Evolutionary conservation across 768 basidiomycete genomes (phyloP).

Genomic region (Amanita pallidorosea): DNA sequence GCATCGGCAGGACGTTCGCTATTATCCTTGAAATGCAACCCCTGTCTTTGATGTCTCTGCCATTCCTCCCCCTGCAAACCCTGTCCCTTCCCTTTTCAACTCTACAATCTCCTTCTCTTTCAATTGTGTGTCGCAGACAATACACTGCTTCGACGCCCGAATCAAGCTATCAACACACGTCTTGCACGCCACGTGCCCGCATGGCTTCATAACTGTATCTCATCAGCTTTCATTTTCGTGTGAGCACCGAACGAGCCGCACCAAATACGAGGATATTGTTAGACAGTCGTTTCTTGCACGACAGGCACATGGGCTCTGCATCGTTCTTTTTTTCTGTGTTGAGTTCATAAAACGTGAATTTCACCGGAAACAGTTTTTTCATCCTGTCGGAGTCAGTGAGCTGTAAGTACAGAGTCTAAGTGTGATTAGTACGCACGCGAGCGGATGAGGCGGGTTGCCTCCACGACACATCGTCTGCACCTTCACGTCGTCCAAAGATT

Average conservation of each 20-base stretch:
- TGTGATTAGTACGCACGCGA: slow-evolving; percentile 47
- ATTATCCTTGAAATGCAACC: slow-evolving; percentile 69
- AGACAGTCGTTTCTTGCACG: slow-evolving; percentile 77
- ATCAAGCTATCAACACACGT: slow-evolving; percentile 86
- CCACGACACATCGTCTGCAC: slow-evolving; percentile 85
- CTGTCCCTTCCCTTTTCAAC: slow-evolving; percentile 88
- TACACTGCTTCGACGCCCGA: slow-evolving; percentile 67
- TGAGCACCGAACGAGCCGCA: slow-evolving; percentile 24
- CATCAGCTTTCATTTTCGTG: not conserved
- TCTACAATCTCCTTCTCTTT: slow-evolving; percentile 69
- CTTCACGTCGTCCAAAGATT: slow-evolving; percentile 69
- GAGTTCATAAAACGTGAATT: slow-evolving; percentile 48
- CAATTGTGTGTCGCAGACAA: slow-evolving; percentile 68
- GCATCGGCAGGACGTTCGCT: too few species aligned
- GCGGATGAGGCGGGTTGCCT: slow-evolving; percentile 63
- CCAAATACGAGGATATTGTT: slow-evolving; percentile 66
- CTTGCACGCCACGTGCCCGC: slow-evolving; percentile 87
- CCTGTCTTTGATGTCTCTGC: slow-evolving; percentile 80
- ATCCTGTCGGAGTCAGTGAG: slow-evolving; percentile 34
- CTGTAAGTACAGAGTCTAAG: not conserved
- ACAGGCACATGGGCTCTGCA: slow-evolving; percentile 66
- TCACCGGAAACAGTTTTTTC: slow-evolving; percentile 74
- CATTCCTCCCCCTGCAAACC: slow-evolving; percentile 89
- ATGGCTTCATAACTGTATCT: slow-evolving; percentile 63
- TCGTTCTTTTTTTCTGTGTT: slow-evolving; percentile 39